A percentile compares a stretch with the other conserved stretches of the same genome.
Evolutionary conservation across 1,284 basidiomycete species (phyloP).

Genomic region (Mycosarcoma maydis): DNA sequence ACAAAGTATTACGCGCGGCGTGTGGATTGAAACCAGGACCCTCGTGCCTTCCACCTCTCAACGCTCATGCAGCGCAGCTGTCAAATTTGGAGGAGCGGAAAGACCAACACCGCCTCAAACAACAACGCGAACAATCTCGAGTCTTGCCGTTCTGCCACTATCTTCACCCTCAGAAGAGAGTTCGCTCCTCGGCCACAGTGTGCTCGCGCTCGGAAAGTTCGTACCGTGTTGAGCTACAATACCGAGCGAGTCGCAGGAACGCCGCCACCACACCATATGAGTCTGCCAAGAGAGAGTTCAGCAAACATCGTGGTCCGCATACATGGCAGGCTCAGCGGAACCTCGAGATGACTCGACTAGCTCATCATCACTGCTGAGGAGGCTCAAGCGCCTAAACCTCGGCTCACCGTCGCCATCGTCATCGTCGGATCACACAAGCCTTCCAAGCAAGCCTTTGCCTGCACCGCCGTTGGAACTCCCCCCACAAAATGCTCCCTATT

Average conservation of each 20-base stretch:
- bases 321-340: too few relatives aligned
- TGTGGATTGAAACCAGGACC: slow-evolving; percentile 9
- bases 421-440: neutral
- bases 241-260: too few relatives aligned
- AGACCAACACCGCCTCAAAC: slow-evolving; percentile 14
- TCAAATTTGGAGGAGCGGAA: slow-evolving; percentile 1
- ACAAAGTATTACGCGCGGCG: slow-evolving; percentile 7
- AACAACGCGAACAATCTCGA: too few relatives aligned
- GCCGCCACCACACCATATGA: too few relatives aligned
- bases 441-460: slow-evolving; percentile 8
- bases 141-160: neutral
- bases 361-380: too few relatives aligned
- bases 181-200: too few relatives aligned
- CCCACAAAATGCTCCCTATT: neutral
- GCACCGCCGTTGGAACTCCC: neutral
- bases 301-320: too few relatives aligned
- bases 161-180: neutral
- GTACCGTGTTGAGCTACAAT: too few relatives aligned
- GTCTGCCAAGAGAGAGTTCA: too few relatives aligned
- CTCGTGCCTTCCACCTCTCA: neutral
- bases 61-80: slow-evolving; percentile 18
- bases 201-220: too few relatives aligned
- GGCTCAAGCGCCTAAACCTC: too few relatives aligned
- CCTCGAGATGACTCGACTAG: too few relatives aligned
- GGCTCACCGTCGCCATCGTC: slow-evolving; percentile 1